Evolutionary conservation across 139 green algal species (phyloP), one percentile per base, ranked within the genome.

Genomic region (Micractinium conductrix): DNA sequence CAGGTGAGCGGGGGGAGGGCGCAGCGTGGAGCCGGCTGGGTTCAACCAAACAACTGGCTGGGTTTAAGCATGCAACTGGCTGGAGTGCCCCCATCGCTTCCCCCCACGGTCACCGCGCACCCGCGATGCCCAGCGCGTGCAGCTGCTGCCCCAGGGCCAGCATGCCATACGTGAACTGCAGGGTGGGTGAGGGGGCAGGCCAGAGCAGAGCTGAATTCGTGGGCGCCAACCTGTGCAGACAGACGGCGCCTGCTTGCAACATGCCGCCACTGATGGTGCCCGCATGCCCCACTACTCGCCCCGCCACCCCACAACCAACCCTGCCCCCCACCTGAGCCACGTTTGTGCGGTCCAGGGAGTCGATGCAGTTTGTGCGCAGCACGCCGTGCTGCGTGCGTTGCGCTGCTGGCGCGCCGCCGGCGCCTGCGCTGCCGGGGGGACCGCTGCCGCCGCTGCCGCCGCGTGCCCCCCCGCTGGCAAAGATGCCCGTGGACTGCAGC

Each of bases 321-420:
- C 21, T 3, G 6, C 58, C 1, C 4, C 58, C 58, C 58, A 67
- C 58, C 58, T 72, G 96, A 22, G 93, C 94, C 22, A 99, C 95
- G 84, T 99, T 99, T 72, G 97, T 99, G 53, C 97, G 87, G 91
- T 99, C 97, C 44, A 99, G 89, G 88, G 95, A 99, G 93, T 99
- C 97, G 62, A 99, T 96, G 93, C 97, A 99, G 92, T 99, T 99
- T 82, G 94, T 97, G 78, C 95, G 93, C 71, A 97, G 86, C 82
- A 96, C 88, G 50, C 95, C 95, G 30, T 58, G 44, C 88, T 98
- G 95, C 22, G 89, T 76, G 40, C 53, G 33, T 10, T 42, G 24
- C 14, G 48, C 28, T 10, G 63, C 48, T 22, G 78, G 37, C 58
- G 58, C 43, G 70, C 70, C 40, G 40, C 70, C 38, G 40, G 70